Evolutionary conservation across 768 basidiomycete genomes (phyloP), one percentile per base, ranked within the genome.

Genomic region (Heimioporus sp.): DNA sequence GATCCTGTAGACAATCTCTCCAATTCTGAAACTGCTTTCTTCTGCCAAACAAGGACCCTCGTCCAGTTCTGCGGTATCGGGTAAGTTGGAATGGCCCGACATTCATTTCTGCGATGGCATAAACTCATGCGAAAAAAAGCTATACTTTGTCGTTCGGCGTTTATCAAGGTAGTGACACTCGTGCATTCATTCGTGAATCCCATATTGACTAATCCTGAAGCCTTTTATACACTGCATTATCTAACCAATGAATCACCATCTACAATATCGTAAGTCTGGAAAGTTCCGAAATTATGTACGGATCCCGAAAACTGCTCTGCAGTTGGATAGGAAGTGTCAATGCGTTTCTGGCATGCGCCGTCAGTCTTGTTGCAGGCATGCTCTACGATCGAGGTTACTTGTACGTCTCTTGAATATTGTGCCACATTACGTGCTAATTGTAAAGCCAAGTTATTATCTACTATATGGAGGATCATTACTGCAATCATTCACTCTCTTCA

Each of bases 301-400:
- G 11, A 12, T 10, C 13, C 42, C 40, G 31, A 62, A 46, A 35
- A 20, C 4, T 35, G 36, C 28, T 37, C 10, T 50, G 31, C 42
- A 70, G 71, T 13, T 75, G 71, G 72, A 75, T 83, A 52, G 81
- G 80, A 38, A 75, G 79, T 28, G 58, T 73, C 16, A 77, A 80
- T 54, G 58, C 75, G 1, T 73, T 76, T 42, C 62, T 79, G 10
- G 54, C 69, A 15, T 56, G 76, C 19, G 60, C 65, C 0, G 53
- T 65, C 17, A 72, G 79, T 15, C 51, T 77, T 10, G 32, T 79
- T 35, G 62, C 74, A 9, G 81, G 81, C 2, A 60, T 70, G 45
- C 71, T 75, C 9, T 79, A 76, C 53, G 82, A 83, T 48, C 69
- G 69, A 16, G 81, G 81, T 48, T 76, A 79, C 66, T 80, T 78